phyloP scores from a whole-genome alignment of 805 yeast species.

The Wickerhamomyces pijperi region DNA sequence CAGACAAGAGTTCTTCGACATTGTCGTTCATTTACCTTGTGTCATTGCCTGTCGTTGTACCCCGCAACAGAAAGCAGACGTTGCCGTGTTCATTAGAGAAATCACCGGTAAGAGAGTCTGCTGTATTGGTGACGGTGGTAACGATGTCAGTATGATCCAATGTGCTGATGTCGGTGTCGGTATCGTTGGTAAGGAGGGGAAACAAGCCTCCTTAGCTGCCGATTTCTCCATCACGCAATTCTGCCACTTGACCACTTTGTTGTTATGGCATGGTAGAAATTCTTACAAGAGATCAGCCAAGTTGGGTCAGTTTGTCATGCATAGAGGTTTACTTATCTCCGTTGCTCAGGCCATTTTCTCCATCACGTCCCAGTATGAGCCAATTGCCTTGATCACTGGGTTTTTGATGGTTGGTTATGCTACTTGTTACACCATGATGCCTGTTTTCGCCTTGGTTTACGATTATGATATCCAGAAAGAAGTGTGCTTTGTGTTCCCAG shows the following conservation, averaged over 20 bases:
- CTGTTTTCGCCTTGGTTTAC: slow-evolving; percentile 85
- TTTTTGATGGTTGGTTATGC: slow-evolving; percentile 99
- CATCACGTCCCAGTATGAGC: slow-evolving; percentile 78
- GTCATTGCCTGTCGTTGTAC: slow-evolving; percentile 98
- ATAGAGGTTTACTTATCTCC: slow-evolving; percentile 87
- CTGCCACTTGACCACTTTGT: slow-evolving; percentile 72
- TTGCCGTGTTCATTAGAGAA: slow-evolving; percentile 69
- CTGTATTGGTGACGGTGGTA: slow-evolving; percentile 99
- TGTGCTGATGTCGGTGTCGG: slow-evolving; percentile 99
- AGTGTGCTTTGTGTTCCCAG: slow-evolving; percentile 85
- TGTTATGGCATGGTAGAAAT: slow-evolving; percentile 97
- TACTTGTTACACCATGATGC: slow-evolving; percentile 95
- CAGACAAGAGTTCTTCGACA: slow-evolving; percentile 62
- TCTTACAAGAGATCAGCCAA: slow-evolving; percentile 94
- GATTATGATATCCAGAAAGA: slow-evolving; percentile 88
- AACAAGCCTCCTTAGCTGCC: slow-evolving; percentile 94
- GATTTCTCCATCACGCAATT: slow-evolving; percentile 92
- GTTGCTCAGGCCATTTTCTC: slow-evolving; percentile 94
- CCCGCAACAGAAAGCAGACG: slow-evolving; percentile 97
- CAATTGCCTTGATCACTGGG: slow-evolving; percentile 89
- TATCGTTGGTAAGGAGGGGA: slow-evolving; percentile 97
- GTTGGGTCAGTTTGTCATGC: slow-evolving; percentile 90
- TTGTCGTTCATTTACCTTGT: slow-evolving; percentile 73
- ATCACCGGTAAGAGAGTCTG: slow-evolving; percentile 85
- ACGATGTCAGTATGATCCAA: slow-evolving; percentile 98